Evolutionary conservation across 1,139 yeast genomes (phyloP), one percentile per base, ranked within the genome.

Genomic region (Blastobotrys aristatus): DNA sequence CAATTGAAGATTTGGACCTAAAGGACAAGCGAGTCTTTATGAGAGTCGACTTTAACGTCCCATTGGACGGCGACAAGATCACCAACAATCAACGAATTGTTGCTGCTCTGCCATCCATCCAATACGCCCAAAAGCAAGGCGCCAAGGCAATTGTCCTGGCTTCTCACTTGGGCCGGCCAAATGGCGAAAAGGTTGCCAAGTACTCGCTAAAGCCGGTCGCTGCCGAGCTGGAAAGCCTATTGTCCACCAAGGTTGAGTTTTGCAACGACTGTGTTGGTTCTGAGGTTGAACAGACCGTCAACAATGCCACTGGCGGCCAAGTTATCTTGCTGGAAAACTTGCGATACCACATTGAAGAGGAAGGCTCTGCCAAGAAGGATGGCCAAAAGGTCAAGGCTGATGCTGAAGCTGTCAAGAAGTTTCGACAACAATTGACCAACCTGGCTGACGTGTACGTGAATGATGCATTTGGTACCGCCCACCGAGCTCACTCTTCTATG

Each of bases 11-110:
- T 73, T 76, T 92, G 61, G 80, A 80, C 68, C 82, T 87, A 71
- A 70, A 83, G 65, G 89, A 79, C 70, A 89, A 89, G 78, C 80
- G 95, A 67, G 97, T 90, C 66, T 88, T 90, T 74, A 88, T 90
- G 77, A 84, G 97, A 74, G 96, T 89, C 57, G 75, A 90, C 74
- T 90, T 90, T 82, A 90, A 92, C 74, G 97, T 92, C 59, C 97
- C 97, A 65, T 80, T 90, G 62, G 96, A 90, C 67, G 97, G 96
- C 59, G 81, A 78, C 65, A 88, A 83, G 68, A 92, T 90, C 79
- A 92, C 97, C 77, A 90, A 92, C 82, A 90, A 90, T 76, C 97
- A 90, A 76, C 84, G 97, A 75, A 92, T 90, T 68, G 97, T 88
- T 61, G 97, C 97, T 68, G 97, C 97, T 57, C 75, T 90, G 63